phyloP scores from a whole-genome alignment of 805 yeast species.

The Saccharomycopsis babjevae region DNA sequence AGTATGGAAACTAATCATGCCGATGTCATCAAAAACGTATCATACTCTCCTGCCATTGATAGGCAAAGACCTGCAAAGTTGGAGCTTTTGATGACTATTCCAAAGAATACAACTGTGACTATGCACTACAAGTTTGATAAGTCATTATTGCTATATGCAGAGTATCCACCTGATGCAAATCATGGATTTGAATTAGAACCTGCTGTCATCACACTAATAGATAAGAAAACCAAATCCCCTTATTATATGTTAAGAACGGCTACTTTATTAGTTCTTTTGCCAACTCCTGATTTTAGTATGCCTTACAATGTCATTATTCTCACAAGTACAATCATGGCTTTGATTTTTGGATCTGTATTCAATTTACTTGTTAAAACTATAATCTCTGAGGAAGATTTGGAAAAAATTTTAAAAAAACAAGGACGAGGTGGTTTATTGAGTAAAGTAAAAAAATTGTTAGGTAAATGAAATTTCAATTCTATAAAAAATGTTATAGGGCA shows the following conservation, averaged over 20 bases:
- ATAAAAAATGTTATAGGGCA: no score
- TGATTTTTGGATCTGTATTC: constrained; percentile 80
- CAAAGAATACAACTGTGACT: constrained; percentile 50
- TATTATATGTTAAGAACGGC: constrained; percentile 63
- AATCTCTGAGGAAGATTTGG: constrained; percentile 57
- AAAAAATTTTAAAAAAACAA: constrained; percentile 6
- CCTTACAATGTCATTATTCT: constrained; percentile 94
- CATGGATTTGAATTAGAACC: constrained; percentile 96
- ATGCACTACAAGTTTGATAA: constrained; percentile 78
- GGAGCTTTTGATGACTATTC: constrained; percentile 57
- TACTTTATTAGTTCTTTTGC: constrained; percentile 74
- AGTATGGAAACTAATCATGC: constrained; percentile 38
- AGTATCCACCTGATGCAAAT: constrained; percentile 99
- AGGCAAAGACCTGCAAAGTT: constrained; percentile 73
- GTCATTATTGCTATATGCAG: constrained; percentile 71
- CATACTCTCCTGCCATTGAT: constrained; percentile 71
- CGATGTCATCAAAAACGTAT: constrained; percentile 38
- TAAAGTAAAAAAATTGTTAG: neutral
- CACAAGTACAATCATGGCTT: constrained; percentile 87
- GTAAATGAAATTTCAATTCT: neutral
- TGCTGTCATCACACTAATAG: constrained; percentile 58
- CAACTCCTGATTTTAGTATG: constrained; percentile 98
- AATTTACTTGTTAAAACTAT: constrained; percentile 67
- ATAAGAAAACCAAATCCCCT: constrained; percentile 12
- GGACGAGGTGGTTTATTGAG: neutral